Base-by-base conservation (phyloP, 2,329 filamentous ascomycete genomes). In the Trichoderma endophyticum region DNA sequence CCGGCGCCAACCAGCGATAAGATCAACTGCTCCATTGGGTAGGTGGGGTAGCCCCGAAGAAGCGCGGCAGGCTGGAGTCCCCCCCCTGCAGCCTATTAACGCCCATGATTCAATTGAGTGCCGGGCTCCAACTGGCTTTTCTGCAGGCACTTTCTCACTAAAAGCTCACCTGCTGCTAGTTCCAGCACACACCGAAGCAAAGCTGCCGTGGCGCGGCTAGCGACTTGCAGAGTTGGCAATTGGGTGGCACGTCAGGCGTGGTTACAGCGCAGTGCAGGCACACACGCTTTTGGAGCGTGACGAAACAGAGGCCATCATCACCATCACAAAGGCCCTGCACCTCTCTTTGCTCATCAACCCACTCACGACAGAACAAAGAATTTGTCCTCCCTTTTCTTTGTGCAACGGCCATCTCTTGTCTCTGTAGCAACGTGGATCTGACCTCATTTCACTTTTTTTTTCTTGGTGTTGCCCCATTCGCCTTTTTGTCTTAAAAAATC, bases 141-240 rank as follows among this genome's bases (percentile, higher is more conserved):
- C 67, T 70, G 67, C 67, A 70, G 67, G 67, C 57, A 70, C 67
- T 70, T 62, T 34, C 69, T 62, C 30, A 34, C 62, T 48, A 71
- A 57, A 64, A 54, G 54, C 11, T 48, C 66, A 69, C 48, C 48
- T 54, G 66, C 56, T 56, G 66, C 48, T 61, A 48, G 66, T 59
- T 56, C 59, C 12, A 60, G 56, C 21, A 60, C 57, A 61, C 57
- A 61, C 66, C 66, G 66, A 69, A 69, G 56, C 66, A 51, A 12
- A 43, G 48, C 56, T 32, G 34, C 66, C 43, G 18, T 39, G n/a
- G 39, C 66, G 66, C 57, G 36, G 48, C 36, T 60, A 21, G 28
- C 32, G 48, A 51, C 21, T 12, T 12, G 48, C 43, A 54, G n/a
- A 21, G 43, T 9, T 21, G n/a, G 43, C n/a, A 24, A 51, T 54